Percentiles rank a stretch among this genome's conserved stretches.
These are phyloP conservation scores for Fusarium torulosum DNA, from an alignment of 2,329 filamentous ascomycete genomes.

Conservation along the genomic window DNA sequence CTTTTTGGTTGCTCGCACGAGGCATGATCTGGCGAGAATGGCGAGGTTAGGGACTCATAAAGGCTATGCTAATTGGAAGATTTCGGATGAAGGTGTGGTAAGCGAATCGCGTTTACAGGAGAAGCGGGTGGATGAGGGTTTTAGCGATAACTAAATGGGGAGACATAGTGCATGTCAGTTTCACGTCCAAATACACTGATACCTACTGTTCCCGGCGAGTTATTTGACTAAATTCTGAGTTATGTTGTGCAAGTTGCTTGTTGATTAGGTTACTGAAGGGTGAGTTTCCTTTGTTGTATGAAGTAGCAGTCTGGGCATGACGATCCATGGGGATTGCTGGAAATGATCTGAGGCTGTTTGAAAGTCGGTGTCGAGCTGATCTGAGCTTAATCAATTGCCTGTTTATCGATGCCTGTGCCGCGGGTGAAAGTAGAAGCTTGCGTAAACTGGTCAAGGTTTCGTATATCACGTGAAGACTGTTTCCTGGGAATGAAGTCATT, in stretches of 20 bases:
- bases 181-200: slow-evolving; percentile 17
- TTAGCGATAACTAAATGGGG: slow-evolving; percentile 19
- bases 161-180: slow-evolving; percentile 36
- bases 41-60: slow-evolving; percentile 21
- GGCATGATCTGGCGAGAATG: slow-evolving; percentile 11
- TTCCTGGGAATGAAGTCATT: slow-evolving; percentile 37
- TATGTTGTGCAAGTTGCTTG: not conserved
- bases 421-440: slow-evolving; percentile 6
- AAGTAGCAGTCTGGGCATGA: slow-evolving; percentile 9
- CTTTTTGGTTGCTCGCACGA: slow-evolving; percentile 14
- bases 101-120: slow-evolving; percentile 9
- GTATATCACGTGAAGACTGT: slow-evolving; percentile 34
- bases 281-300: slow-evolving; percentile 15
- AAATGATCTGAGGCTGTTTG: slow-evolving; percentile 26
- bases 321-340: slow-evolving; percentile 10
- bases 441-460: slow-evolving; percentile 17
- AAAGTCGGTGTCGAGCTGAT: slow-evolving; percentile 43
- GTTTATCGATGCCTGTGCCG: slow-evolving; percentile 24
- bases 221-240: not conserved
- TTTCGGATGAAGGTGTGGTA: slow-evolving; percentile 15
- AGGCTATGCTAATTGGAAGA: slow-evolving; percentile 27
- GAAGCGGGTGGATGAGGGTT: not conserved
- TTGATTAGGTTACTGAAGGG: slow-evolving; percentile 6
- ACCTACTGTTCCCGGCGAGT: slow-evolving; percentile 37
- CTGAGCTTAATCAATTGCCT: slow-evolving; percentile 18